Evolutionary conservation across 2,329 filamentous ascomycete genomes (phyloP), one percentile per base, ranked within the genome.

Genomic region (Sporothrix pallida): DNA sequence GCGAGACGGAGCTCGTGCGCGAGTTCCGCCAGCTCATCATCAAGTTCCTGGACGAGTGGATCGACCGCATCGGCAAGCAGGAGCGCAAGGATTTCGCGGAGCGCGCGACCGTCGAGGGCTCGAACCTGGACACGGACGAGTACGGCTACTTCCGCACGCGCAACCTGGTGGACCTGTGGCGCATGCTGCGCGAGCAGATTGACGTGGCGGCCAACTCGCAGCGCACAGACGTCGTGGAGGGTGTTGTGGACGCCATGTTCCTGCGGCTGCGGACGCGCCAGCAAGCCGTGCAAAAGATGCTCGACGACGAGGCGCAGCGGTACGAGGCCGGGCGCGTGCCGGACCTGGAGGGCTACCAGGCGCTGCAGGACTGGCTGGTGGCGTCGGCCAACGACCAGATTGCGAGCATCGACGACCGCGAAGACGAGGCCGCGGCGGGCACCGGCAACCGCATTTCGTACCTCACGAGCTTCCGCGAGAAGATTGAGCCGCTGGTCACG

Each of bases 301-400:
- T 98, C 73, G 93, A 97, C 76, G 91, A 95, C 20, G 96, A 99
- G 83, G 91, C 91, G 23, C 84, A 86, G 69, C 92, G 90, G 78
- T 97, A 94, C 82, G 91, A 92, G 81, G 80, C 83, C 2, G 85
- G 83, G 74, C 85, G 82, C 75, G 83, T 84, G 13, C 80, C 86
- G 4, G 89, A 90, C 68, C 82, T 90, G 9, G 89, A 92, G 71
- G 88, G 90, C 17, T 91, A 92, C 79, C 94, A 97, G 81, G 89
- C 92, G 2, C 85, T 97, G 42, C 93, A 97, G 81, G 96, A 99
- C 83, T 99, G 95, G 94, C 91, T 99, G 73, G 91, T 99, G 71
- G 95, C 96, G 63, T 94, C 97, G 73, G 96, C 97, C 78, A 99
- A 99, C 83, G 96, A 99, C 83, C 96, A 99, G 82, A 98, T 99